These are phyloP conservation scores for Urostyla sp. DNA, from an alignment of 73 alveolate species.

Conservation along the genomic window DNA sequence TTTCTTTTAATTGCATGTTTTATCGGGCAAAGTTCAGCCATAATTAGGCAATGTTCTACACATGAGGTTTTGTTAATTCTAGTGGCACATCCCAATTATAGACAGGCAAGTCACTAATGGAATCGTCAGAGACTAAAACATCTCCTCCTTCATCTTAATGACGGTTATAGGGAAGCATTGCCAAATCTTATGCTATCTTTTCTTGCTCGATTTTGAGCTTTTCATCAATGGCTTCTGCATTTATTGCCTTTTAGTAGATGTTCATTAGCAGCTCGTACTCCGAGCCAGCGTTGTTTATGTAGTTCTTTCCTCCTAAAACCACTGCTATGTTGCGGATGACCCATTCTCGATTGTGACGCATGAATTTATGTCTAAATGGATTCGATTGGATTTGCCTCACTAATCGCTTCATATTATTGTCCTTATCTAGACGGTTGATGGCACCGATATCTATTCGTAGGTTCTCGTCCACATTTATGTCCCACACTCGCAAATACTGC, in stretches of 20 bases:
- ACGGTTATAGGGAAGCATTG: slow-evolving; percentile 83
- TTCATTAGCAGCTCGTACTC: slow-evolving; percentile 71
- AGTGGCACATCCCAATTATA: slow-evolving; percentile 73
- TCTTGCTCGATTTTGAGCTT: slow-evolving; percentile 76
- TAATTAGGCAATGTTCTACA: slow-evolving; percentile 62
- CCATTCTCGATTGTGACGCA: slow-evolving; percentile 78
- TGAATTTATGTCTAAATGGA: slow-evolving; percentile 82
- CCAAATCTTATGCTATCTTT: slow-evolving; percentile 73
- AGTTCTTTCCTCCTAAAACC: slow-evolving; percentile 70
- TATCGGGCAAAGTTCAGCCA: slow-evolving; percentile 84
- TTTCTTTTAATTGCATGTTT: slow-evolving; percentile 66
- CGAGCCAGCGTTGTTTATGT: slow-evolving; percentile 64
- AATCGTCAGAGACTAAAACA: slow-evolving; percentile 75
- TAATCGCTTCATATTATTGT: slow-evolving; percentile 71
- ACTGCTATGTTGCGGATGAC: slow-evolving; percentile 74
- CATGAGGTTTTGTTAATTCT: slow-evolving; percentile 41
- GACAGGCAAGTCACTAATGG: slow-evolving; percentile 73
- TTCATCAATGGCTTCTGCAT: slow-evolving; percentile 83
- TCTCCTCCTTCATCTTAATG: slow-evolving; percentile 53
- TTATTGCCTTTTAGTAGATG: slow-evolving; percentile 82
- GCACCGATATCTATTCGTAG: slow-evolving; percentile 64
- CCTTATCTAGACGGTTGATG: slow-evolving; percentile 76
- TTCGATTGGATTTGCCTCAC: slow-evolving; percentile 65
- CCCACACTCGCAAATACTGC: slow-evolving; percentile 67
- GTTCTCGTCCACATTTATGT: slow-evolving; percentile 61